phyloP scores from a whole-genome alignment of 139 green algal genomes.

The Diplosphaera chodatii region DNA sequence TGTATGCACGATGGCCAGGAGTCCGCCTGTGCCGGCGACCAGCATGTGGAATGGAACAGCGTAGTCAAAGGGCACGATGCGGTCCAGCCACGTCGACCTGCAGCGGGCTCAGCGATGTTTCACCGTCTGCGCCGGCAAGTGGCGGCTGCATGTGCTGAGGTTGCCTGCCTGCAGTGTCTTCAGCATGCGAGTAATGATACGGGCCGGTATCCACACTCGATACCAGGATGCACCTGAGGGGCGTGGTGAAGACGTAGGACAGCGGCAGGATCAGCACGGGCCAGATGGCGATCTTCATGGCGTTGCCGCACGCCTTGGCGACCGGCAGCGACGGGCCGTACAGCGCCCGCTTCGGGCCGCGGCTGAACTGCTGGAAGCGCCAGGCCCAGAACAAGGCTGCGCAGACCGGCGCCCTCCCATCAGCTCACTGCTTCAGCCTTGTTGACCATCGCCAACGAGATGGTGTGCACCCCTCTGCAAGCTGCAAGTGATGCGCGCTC shows the following conservation, averaged over 20 bases:
- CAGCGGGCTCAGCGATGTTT: too few relatives aligned
- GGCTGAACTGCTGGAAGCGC: not conserved
- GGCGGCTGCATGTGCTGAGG: too few relatives aligned
- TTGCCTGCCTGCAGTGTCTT: too few relatives aligned
- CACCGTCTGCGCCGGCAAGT: too few relatives aligned
- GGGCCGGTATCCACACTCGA: not conserved
- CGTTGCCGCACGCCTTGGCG: not conserved
- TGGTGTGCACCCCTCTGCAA: too few relatives aligned
- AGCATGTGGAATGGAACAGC: not conserved
- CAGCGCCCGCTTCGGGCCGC: not conserved
- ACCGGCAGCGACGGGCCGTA: not conserved
- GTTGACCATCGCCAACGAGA: too few relatives aligned
- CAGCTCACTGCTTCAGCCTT: too few relatives aligned
- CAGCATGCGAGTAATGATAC: too few relatives aligned
- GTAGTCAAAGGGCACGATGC: not conserved
- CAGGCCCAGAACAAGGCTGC: not conserved
- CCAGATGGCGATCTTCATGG: conserved; percentile 7
- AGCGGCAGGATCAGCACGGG: not conserved
- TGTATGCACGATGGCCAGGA: not conserved
- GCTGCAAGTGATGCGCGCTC: too few relatives aligned
- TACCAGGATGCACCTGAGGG: not conserved
- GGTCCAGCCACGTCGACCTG: not conserved
- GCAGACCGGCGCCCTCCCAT: not conserved
- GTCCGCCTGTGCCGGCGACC: not conserved
- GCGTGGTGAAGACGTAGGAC: not conserved